A percentile compares a stretch with the other conserved stretches of the same genome.
These are phyloP conservation scores for Botryotinia globosa DNA, from an alignment of 2,329 filamentous ascomycete species.

Conservation along the genomic window DNA sequence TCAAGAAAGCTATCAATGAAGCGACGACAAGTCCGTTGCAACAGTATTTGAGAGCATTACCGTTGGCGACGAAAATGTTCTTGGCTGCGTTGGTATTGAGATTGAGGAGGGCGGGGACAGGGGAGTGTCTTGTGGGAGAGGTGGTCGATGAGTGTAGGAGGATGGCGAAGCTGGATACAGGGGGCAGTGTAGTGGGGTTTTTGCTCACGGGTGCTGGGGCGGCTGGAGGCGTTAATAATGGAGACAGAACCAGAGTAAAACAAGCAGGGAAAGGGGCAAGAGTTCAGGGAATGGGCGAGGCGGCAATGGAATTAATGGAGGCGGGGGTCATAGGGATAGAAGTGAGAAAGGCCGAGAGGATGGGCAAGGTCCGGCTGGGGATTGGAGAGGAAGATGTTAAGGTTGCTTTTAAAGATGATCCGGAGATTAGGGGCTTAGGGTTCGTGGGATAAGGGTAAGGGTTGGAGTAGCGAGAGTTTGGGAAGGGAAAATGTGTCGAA, in stretches of 20 bases:
- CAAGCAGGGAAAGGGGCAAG: slow-evolving; percentile 38
- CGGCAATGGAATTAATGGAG: slow-evolving; percentile 79
- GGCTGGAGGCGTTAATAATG: not conserved
- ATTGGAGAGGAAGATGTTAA: slow-evolving; percentile 88
- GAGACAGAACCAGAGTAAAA: not conserved
- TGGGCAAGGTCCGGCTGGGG: slow-evolving; percentile 80
- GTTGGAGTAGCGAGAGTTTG: not conserved
- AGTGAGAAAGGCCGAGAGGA: slow-evolving; percentile 73
- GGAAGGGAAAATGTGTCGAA: not conserved
- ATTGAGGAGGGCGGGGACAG: slow-evolving; percentile 77
- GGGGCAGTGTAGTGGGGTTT: slow-evolving; percentile 59
- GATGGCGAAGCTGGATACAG: slow-evolving; percentile 59
- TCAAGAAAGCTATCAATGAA: slow-evolving; percentile 93
- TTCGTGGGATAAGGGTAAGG: slow-evolving; percentile 27
- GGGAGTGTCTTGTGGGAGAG: slow-evolving; percentile 85
- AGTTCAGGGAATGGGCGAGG: slow-evolving; percentile 62
- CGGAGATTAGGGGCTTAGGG: slow-evolving; percentile 65
- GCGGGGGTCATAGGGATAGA: slow-evolving; percentile 87
- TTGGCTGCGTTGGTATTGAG: slow-evolving; percentile 78
- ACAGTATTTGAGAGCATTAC: slow-evolving; percentile 79
- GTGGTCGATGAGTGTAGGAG: slow-evolving; percentile 81
- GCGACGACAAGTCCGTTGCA: slow-evolving; percentile 90
- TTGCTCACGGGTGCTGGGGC: slow-evolving; percentile 40
- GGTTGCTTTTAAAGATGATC: slow-evolving; percentile 81
- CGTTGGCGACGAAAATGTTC: slow-evolving; percentile 79